These are phyloP conservation scores for Cercospora citrullina DNA, from an alignment of 2,329 filamentous ascomycete species.

Conservation along the genomic window DNA sequence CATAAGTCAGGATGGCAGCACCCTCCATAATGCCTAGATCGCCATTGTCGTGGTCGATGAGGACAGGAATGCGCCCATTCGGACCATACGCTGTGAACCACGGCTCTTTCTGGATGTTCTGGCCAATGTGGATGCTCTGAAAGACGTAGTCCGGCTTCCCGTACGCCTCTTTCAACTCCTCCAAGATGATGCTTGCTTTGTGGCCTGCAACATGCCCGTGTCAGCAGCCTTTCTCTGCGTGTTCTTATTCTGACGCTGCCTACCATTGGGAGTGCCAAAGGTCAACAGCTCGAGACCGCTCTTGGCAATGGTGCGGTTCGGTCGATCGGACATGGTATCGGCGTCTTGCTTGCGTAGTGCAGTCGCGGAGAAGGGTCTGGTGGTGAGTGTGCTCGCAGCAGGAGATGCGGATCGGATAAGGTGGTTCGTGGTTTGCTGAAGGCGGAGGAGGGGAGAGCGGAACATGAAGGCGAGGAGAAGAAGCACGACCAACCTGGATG, in stretches of 20 bases:
- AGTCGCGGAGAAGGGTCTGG: conserved; percentile 20
- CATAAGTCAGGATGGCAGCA: conserved; percentile 46
- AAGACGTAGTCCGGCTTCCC: conserved; percentile 58
- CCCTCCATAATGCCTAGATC: conserved; percentile 56
- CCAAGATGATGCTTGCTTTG: conserved; percentile 62
- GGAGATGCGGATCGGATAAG: conserved; percentile 24
- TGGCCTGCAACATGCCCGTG: conserved; percentile 15
- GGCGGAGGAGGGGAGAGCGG: conserved; percentile 28
- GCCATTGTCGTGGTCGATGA: conserved; percentile 65
- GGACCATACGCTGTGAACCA: conserved; percentile 65
- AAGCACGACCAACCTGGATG: conserved; percentile 22
- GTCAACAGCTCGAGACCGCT: conserved; percentile 67
- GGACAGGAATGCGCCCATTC: conserved; percentile 66
- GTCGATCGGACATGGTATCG: conserved; percentile 39
- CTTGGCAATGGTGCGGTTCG: conserved; percentile 60
- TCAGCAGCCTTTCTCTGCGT: not conserved
- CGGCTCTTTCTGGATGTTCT: conserved; percentile 66
- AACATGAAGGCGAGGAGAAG: conserved; percentile 32
- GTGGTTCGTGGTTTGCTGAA: conserved; percentile 33
- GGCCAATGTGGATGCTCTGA: conserved; percentile 59
- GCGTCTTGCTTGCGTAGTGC: conserved; percentile 6
- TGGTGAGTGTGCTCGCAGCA: conserved; percentile 17
- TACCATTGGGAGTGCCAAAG: conserved; percentile 50
- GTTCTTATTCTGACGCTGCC: not conserved
- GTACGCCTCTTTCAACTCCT: conserved; percentile 67